Percentiles rank a stretch among this genome's conserved stretches.
phyloP scores from a whole-genome alignment of 1,284 basidiomycete genomes.

The Microbotryum saponariae region DNA sequence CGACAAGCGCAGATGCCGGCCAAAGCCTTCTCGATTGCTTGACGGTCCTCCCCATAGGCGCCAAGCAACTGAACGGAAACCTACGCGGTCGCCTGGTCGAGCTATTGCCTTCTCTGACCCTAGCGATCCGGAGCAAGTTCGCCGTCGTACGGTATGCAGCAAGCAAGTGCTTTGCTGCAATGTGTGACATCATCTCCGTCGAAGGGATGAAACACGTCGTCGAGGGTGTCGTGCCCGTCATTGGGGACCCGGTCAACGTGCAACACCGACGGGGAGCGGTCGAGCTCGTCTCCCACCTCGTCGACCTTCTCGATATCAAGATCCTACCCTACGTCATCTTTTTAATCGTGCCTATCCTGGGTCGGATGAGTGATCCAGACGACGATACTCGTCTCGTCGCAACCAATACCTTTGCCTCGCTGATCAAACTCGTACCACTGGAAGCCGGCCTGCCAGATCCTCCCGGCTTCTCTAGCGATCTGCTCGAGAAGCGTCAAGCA shows the following conservation, averaged over 20 bases:
- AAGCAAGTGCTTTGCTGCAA: constrained; percentile 74
- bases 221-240: constrained; percentile 71
- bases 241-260: constrained; percentile 71
- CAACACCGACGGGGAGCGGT: constrained; percentile 80
- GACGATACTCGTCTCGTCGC: constrained; percentile 85
- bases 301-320: constrained; percentile 85
- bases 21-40: constrained; percentile 91
- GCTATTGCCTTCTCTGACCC: constrained; percentile 67
- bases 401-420: constrained; percentile 90
- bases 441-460: constrained; percentile 97
- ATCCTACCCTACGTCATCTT: constrained; percentile 96
- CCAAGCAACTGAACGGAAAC: constrained; percentile 63
- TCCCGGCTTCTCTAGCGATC: constrained; percentile 77
- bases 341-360: constrained; percentile 89
- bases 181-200: constrained; percentile 76
- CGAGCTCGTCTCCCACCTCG: constrained; percentile 84
- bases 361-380: constrained; percentile 92
- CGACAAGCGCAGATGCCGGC: constrained; percentile 45
- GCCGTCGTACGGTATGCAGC: constrained; percentile 83
- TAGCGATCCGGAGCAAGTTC: constrained; percentile 71
- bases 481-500: constrained; percentile 76
- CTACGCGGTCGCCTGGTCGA: constrained; percentile 62
- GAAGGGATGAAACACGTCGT: constrained; percentile 84
- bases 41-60: constrained; percentile 76
- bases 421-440: constrained; percentile 98